Conservation (phyloP, 2,329 filamentous ascomycete species). For the Fusarium falciforme region DNA sequence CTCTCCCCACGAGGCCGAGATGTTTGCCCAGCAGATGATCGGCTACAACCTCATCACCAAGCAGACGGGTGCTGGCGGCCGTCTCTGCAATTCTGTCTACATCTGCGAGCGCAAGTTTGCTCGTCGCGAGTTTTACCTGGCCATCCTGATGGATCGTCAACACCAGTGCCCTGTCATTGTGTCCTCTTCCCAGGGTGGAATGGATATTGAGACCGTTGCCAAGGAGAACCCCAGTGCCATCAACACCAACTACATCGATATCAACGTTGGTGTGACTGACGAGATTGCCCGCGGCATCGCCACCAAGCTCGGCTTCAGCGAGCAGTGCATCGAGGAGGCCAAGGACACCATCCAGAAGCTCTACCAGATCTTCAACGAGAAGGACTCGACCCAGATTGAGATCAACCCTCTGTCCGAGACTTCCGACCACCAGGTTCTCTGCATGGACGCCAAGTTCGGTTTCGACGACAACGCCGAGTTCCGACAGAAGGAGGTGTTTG, state of each 20-base stretch:
- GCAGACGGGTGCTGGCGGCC: conserved; percentile 94
- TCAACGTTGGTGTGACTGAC: conserved; percentile 94
- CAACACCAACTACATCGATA: conserved; percentile 91
- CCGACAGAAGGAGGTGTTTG: conserved; percentile 96
- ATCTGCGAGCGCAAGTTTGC: conserved; percentile 99
- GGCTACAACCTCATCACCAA: conserved; percentile 99
- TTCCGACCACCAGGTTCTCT: conserved; percentile 96
- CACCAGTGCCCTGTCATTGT: conserved; percentile 95
- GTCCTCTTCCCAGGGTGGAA: conserved; percentile 96
- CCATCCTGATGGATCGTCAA: conserved; percentile 96
- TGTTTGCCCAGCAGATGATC: conserved; percentile 99
- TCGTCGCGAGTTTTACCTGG: conserved; percentile 98
- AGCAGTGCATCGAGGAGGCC: conserved; percentile 96
- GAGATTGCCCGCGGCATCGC: conserved; percentile 93
- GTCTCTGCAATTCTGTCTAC: conserved; percentile 97
- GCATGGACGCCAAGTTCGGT: conserved; percentile 99
- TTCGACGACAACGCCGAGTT: conserved; percentile 99
- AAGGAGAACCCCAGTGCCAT: conserved; percentile 98
- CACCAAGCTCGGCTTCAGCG: conserved; percentile 93
- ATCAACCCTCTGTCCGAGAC: conserved; percentile 99
- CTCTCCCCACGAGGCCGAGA: conserved; percentile 94
- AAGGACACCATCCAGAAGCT: conserved; percentile 98
- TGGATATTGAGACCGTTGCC: conserved; percentile 98
- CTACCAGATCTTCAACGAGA: conserved; percentile 98
- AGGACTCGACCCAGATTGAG: conserved; percentile 98